These are phyloP conservation scores for Bipolaris victoriae DNA, from an alignment of 2,329 filamentous ascomycete genomes.

Conservation along the genomic window DNA sequence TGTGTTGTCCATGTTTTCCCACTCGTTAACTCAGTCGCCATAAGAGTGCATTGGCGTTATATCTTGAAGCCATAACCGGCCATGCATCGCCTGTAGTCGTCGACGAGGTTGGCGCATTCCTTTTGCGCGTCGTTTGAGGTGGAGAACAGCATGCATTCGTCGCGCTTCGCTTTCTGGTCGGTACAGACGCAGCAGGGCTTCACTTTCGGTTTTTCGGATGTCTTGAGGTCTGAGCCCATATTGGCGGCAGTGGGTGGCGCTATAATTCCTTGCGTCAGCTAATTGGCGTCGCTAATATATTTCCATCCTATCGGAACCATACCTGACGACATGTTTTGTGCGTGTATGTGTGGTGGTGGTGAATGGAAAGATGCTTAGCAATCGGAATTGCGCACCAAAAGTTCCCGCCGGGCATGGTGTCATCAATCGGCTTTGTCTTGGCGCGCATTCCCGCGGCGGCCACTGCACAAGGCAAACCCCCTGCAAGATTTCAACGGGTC, in stretches of 20 bases:
- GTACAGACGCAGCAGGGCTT: slow-evolving; percentile 98
- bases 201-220: slow-evolving; percentile 53
- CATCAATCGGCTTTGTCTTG: slow-evolving; percentile 28
- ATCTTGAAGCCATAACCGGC: slow-evolving; percentile 85
- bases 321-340: slow-evolving; percentile 46
- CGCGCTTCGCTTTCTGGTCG: slow-evolving; percentile 86
- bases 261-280: slow-evolving; percentile 19
- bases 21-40: slow-evolving; percentile 15
- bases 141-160: slow-evolving; percentile 99
- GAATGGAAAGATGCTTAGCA: slow-evolving; percentile 34
- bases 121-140: slow-evolving; percentile 78
- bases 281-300: background rate
- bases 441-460: slow-evolving; percentile 27
- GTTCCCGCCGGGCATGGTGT: slow-evolving; percentile 20
- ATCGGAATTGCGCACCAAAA: slow-evolving; percentile 23
- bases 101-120: slow-evolving; percentile 82
- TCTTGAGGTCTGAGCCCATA: slow-evolving; percentile 54
- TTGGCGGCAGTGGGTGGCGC: slow-evolving; percentile 50
- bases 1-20: slow-evolving; percentile 36
- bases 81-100: slow-evolving; percentile 92
- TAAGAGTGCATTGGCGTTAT: slow-evolving; percentile 13
- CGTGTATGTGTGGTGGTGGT: slow-evolving; percentile 17
- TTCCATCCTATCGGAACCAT: slow-evolving; percentile 23
- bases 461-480: slow-evolving; percentile 18
- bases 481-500: slow-evolving; percentile 17